Conservation (phyloP, 176 grass and related monocot species). For the Musa itinerans region DNA sequence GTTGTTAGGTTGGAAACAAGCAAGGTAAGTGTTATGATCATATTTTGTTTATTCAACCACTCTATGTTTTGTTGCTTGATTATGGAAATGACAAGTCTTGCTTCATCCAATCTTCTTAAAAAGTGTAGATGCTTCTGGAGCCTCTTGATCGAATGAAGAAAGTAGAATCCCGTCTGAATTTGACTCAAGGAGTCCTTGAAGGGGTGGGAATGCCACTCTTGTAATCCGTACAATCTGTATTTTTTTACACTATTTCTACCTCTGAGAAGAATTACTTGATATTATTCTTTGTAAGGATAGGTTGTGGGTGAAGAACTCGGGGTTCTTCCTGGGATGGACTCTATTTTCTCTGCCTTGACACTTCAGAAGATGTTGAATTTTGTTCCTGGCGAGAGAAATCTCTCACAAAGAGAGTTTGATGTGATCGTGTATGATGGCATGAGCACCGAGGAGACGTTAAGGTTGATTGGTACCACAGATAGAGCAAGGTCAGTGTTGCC, state of each 20-base stretch:
- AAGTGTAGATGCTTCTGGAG: constrained; percentile 65
- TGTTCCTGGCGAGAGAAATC: constrained; percentile 45
- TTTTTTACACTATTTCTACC: background rate
- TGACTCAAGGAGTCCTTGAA: constrained; percentile 86
- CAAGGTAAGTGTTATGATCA: constrained; percentile 44
- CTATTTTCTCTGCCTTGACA: constrained; percentile 46
- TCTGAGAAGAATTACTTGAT: constrained; percentile 25
- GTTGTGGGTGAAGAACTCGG: constrained; percentile 89
- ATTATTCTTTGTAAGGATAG: constrained; percentile 48
- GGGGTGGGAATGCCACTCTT: constrained; percentile 34
- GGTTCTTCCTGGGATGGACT: constrained; percentile 83
- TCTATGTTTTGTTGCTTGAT: background rate
- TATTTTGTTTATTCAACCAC: constrained; percentile 10
- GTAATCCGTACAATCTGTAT: background rate
- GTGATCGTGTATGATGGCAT: constrained; percentile 78
- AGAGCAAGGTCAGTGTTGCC: constrained; percentile 53
- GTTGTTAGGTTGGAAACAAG: constrained; percentile 70
- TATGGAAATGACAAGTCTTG: background rate
- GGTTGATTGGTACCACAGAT: constrained; percentile 64
- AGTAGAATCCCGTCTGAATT: constrained; percentile 59
- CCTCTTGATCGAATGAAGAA: constrained; percentile 81
- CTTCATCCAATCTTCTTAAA: constrained; percentile 3
- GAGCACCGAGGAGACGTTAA: constrained; percentile 59
- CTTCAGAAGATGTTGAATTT: constrained; percentile 76
- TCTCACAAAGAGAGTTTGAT: constrained; percentile 52